Evolutionary conservation across 2,329 filamentous ascomycete genomes (phyloP), one percentile per base, ranked within the genome.

Genomic region (Monosporascus sp.): DNA sequence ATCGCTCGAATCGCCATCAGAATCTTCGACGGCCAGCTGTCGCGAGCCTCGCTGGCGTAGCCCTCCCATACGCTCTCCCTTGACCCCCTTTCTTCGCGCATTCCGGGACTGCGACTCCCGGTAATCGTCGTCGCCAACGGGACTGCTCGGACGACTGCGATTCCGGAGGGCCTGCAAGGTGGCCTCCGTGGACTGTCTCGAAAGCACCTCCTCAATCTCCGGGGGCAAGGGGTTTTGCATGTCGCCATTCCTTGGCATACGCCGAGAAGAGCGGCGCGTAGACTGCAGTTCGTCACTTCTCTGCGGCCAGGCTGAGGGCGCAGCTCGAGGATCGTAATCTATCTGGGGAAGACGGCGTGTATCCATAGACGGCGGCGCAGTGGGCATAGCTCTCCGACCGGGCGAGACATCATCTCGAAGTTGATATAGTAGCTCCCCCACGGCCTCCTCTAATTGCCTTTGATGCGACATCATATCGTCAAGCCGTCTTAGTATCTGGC

Each of bases 401-500:
- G 24, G 19, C 37, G 41, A n/a, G 6, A 16, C 4, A 31, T 37
- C n/a, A 37, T 48, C 31, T 22, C 31, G 46, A n/a, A 41, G 37
- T 16, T 35, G 48, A 24, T 41, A 38, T 35, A 50, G 48, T 8
- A 50, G 7, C 22, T 41, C 48, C 43, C 22, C 48, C 20, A 50
- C 48, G 8, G 48, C 31, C 22, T 50, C 48, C 22, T 50, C 48
- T 5, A 50, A n/a, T 7, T 37, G 48, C 37, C 48, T 41, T 43
- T 50, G 48, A n/a, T 50, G 48, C 5, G 40, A 50, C 20, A 50
- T 50, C 48, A 50, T 38, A 43, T 50, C 48, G 20, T 50, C 48
- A 24, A 50, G 48, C 37, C 48, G 11, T 35, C 37, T 50, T 22
- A 50, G 22, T 37, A 50, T 50, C 17, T 24, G 37, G 14, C 41